phyloP scores from a whole-genome alignment of 2,329 filamentous ascomycete species.

The Penicillium digitatum region DNA sequence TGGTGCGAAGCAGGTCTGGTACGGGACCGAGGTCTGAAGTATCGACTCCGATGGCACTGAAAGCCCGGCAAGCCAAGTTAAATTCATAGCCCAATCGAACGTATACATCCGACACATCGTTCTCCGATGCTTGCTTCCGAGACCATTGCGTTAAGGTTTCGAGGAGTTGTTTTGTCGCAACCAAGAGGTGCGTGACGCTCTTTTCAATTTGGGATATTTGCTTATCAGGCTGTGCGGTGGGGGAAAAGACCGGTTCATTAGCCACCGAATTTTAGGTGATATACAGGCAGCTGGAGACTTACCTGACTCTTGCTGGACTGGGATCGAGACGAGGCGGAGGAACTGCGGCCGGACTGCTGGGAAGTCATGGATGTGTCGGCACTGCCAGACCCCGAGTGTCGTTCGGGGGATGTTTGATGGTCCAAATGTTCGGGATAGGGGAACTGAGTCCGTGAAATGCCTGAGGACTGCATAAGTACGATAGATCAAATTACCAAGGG shows the following conservation, averaged over 20 bases:
- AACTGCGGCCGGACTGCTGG: constrained; percentile 57
- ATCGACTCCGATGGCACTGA: constrained; percentile 94
- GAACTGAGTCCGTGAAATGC: not conserved
- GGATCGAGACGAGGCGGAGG: constrained; percentile 63
- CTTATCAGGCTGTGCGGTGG: constrained; percentile 57
- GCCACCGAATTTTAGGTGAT: not conserved
- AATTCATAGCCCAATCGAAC: constrained; percentile 97
- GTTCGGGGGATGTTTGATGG: constrained; percentile 35
- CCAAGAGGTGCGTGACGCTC: constrained; percentile 93
- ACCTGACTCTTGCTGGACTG: constrained; percentile 55
- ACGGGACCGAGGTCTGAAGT: constrained; percentile 92
- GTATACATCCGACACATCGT: constrained; percentile 96
- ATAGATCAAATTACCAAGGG: not conserved
- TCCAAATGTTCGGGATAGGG: constrained; percentile 1
- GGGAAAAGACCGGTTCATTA: constrained; percentile 11
- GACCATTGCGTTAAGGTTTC: constrained; percentile 99
- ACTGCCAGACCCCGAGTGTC: constrained; percentile 43
- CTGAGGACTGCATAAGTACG: constrained; percentile 3
- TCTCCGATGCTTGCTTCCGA: constrained; percentile 82
- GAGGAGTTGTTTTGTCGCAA: constrained; percentile 94
- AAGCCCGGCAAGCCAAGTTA: constrained; percentile 96
- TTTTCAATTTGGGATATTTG: constrained; percentile 96
- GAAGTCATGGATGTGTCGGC: constrained; percentile 51
- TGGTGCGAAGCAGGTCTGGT: constrained; percentile 81
- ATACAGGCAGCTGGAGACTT: constrained; percentile 38